Conservation (phyloP, 495 filamentous ascomycete genomes). For the Massariosphaeria phaeospora region DNA sequence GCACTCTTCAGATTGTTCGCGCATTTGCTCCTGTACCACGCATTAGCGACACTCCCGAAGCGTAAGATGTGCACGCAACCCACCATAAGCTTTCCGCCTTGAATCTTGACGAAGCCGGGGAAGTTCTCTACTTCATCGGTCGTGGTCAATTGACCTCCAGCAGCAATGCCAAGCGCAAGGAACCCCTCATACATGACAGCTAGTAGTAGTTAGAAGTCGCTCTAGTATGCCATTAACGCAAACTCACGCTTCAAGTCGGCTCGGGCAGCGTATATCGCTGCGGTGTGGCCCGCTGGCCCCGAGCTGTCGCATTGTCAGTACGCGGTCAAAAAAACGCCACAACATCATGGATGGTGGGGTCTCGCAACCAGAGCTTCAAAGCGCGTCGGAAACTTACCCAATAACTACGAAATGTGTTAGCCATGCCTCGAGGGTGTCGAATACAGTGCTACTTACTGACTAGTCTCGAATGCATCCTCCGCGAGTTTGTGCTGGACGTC, state of each 20-base stretch:
- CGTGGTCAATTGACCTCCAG: slow-evolving; percentile 93
- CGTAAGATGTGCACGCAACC: too few species aligned
- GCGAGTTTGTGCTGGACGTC: slow-evolving; percentile 19
- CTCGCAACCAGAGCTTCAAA: background rate
- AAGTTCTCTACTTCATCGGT: slow-evolving; percentile 98
- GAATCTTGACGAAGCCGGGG: slow-evolving; percentile 86
- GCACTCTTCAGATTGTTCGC: slow-evolving; percentile 81
- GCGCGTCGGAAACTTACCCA: slow-evolving; percentile 32
- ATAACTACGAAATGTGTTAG: slow-evolving; percentile 35
- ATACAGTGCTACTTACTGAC: slow-evolving; percentile 35
- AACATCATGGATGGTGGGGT: background rate
- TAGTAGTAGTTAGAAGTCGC: slow-evolving; percentile 24
- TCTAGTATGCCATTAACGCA: background rate
- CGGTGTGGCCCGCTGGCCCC: slow-evolving; percentile 94
- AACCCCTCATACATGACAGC: slow-evolving; percentile 96
- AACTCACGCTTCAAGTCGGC: slow-evolving; percentile 72
- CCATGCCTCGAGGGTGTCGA: background rate
- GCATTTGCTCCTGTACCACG: slow-evolving; percentile 73
- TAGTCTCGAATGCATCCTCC: slow-evolving; percentile 43
- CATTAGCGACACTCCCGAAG: background rate
- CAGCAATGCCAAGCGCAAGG: slow-evolving; percentile 92
- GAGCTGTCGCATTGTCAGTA: slow-evolving; percentile 57
- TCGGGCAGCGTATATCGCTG: slow-evolving; percentile 89
- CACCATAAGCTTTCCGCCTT: slow-evolving; percentile 80
- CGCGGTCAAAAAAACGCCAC: background rate